Base-by-base conservation (phyloP, 805 yeast genomes). In the Cephaloascus albidus region DNA sequence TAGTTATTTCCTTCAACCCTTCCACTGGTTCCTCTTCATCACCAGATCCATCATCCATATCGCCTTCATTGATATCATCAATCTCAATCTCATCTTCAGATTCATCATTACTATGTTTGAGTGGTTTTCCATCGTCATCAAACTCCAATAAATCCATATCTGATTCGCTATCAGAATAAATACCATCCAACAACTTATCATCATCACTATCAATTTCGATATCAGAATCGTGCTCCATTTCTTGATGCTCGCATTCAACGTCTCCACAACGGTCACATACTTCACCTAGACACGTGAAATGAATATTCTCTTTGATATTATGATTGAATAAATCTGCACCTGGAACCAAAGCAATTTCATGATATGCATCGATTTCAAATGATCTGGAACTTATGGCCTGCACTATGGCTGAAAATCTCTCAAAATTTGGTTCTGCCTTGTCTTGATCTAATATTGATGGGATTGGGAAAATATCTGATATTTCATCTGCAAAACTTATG, bases 271-370 rank as follows among this genome's bases (percentile, higher is more conserved):
- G 38, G 10, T 39, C 54, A 43, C 64, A 67, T 2, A 61, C 57
- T 2, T 42, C 39, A 6, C 40, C 48, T 10, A n/a, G n/a, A 16
- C 33, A 31, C 6, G 33, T 83, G 52, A 87, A 85, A 57, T 79
- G 81, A 8, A 80, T 87, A 47, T 74, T 68, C 44, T 85, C 88
- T 4, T 60, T 51, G 2, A 57, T 77, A 33, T 62, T 54, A 52
- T 88, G 96, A 48, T 89, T 89, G 60, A 88, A 86, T 28, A 90
- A 61, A 58, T 89, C 96, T 0, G 96, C 97, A 14, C 88, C 85
- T 0, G 97, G 96, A 18, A 89, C 95, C 37, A 90, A 61, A 0
- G 85, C 86, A 23, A 81, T 66, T 26, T 78, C 84, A 49, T 82
- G 86, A 53, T 58, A 88, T 37, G 68, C 68, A 56, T 90, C 97